phyloP scores from a whole-genome alignment of 2,329 filamentous ascomycete genomes.

The Colletotrichum tanaceti region DNA sequence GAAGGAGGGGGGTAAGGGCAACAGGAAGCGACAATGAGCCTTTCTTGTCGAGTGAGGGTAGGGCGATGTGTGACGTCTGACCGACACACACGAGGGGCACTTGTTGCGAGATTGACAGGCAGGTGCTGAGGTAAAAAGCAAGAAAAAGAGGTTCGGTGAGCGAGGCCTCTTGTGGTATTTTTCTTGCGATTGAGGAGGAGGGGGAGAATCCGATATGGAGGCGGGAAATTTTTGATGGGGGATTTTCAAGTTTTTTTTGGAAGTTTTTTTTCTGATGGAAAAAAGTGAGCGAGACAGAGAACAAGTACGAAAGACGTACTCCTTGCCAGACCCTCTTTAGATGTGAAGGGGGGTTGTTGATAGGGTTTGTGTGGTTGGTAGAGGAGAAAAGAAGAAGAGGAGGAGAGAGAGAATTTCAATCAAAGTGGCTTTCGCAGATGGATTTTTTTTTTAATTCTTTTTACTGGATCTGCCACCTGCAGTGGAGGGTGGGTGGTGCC shows the following conservation, averaged over 20 bases:
- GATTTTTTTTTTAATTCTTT: conserved; percentile 42
- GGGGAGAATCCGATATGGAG: conserved; percentile 40
- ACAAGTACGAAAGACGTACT: conserved; percentile 69
- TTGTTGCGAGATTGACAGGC: conserved; percentile 39
- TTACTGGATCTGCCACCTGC: conserved; percentile 36
- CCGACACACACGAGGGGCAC: conserved; percentile 40
- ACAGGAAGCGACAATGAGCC: conserved; percentile 24
- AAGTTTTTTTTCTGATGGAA: conserved; percentile 63
- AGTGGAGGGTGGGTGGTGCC: conserved; percentile 21
- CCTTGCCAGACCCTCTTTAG: conserved; percentile 63
- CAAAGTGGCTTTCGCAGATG: conserved; percentile 42
- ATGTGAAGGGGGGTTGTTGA: conserved; percentile 56
- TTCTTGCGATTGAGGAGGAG: conserved; percentile 40
- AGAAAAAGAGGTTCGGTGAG: conserved; percentile 34
- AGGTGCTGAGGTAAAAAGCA: conserved; percentile 38
- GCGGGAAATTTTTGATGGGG: conserved; percentile 50
- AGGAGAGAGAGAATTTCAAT: conserved; percentile 54
- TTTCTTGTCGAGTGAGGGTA: conserved; percentile 33
- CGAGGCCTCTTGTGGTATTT: conserved; percentile 23
- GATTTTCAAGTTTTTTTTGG: conserved; percentile 71
- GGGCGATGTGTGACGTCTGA: conserved; percentile 40
- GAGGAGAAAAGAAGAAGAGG: conserved; percentile 52
- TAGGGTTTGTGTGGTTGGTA: conserved; percentile 63
- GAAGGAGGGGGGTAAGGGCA: conserved; percentile 24
- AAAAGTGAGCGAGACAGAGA: conserved; percentile 70